Evolutionary conservation across 2,329 filamentous ascomycete genomes (phyloP).

Genomic region (Apiospora kogelbergensis): DNA sequence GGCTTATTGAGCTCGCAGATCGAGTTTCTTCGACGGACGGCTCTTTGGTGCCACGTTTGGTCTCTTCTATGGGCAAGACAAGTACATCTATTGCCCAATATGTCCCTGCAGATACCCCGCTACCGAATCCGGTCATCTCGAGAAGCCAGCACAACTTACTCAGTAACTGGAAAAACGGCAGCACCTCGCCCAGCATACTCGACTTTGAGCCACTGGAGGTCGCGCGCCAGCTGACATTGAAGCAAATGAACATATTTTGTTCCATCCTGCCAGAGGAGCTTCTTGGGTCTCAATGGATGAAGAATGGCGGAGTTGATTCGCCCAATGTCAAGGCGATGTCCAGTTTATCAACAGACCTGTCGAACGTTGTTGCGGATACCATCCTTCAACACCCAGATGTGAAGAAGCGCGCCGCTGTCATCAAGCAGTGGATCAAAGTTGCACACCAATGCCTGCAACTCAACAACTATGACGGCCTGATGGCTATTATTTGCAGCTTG

Average conservation of each 20-base stretch:
- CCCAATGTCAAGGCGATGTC: constrained; percentile 95
- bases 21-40: constrained; percentile 74
- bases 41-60: constrained; percentile 76
- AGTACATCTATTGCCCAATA: constrained; percentile 73
- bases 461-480: constrained; percentile 93
- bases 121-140: constrained; percentile 68
- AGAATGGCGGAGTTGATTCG: constrained; percentile 75
- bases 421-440: constrained; percentile 99
- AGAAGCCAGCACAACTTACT: constrained; percentile 76
- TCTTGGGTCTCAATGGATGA: constrained; percentile 90
- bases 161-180: constrained; percentile 72
- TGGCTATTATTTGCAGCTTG: constrained; percentile 94
- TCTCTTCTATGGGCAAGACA: constrained; percentile 86
- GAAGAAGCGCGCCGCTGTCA: constrained; percentile 85
- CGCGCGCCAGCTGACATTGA: constrained; percentile 88
- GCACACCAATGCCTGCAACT: constrained; percentile 82
- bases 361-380: constrained; percentile 89
- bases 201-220: constrained; percentile 92
- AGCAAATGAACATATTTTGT: constrained; percentile 89
- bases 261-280: constrained; percentile 90
- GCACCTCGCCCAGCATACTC: constrained; percentile 69
- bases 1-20: constrained; percentile 76
- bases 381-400: constrained; percentile 86
- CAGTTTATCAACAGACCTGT: constrained; percentile 84
- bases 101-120: constrained; percentile 67